These are phyloP conservation scores for Phanerochaete carnosa DNA, from an alignment of 768 basidiomycete species.

Conservation along the genomic window DNA sequence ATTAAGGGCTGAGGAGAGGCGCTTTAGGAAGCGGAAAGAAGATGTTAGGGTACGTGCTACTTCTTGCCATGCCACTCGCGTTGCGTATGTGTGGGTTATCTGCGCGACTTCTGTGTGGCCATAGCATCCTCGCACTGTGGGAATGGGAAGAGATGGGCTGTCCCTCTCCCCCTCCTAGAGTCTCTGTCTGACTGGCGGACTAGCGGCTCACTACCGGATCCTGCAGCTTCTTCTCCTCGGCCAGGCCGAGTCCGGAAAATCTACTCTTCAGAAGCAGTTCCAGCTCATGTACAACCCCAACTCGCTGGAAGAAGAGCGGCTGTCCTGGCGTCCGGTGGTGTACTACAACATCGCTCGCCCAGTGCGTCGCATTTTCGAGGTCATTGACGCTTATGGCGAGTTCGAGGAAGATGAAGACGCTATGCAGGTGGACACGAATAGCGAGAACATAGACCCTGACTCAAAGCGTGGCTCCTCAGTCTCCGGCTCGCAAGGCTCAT, in stretches of 20 bases:
- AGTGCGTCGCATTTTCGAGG: conserved; percentile 35
- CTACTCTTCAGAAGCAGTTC: conserved; percentile 82
- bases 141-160: too few relatives aligned
- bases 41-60: conserved; percentile 62
- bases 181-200: too few relatives aligned
- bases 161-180: too few relatives aligned
- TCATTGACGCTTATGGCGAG: conserved; percentile 30
- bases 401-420: conserved; percentile 50
- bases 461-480: not conserved
- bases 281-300: conserved; percentile 75
- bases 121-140: too few relatives aligned
- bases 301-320: conserved; percentile 65
- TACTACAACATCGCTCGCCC: conserved; percentile 68
- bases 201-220: not conserved
- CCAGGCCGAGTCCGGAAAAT: conserved; percentile 78
- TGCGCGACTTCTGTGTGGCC: too few relatives aligned
- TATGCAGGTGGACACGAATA: conserved; percentile 28
- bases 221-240: conserved; percentile 61
- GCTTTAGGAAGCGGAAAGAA: conserved; percentile 57
- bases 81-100: not conserved
- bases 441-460: not conserved
- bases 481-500: conserved; percentile 6
- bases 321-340: conserved; percentile 75
- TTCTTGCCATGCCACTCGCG: not conserved
- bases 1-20: conserved; percentile 66